Evolutionary conservation across 352 stramenopile genomes (phyloP), one percentile per base, ranked within the genome.

Genomic region (Phytophthora sp.): DNA sequence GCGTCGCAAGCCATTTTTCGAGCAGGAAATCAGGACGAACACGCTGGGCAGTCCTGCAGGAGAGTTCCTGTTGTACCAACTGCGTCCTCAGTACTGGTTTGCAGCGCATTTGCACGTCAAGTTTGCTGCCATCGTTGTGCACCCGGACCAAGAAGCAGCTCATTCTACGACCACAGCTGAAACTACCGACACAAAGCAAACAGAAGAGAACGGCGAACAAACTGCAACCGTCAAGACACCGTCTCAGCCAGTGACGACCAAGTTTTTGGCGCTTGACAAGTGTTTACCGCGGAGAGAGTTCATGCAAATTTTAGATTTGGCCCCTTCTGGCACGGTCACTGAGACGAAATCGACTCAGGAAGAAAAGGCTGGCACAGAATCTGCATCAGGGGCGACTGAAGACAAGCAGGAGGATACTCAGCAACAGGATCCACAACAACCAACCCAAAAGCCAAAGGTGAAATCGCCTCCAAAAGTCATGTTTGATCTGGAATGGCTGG

Each of bases 41-140:
- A 75, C 81, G 18, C 74, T 99, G 2, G 98, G 98, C 9, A 99
- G 92, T 64, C 92, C 94, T 9, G 85, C 96, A 0, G 91, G 89
- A 15, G 88, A 97, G 65, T 84, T 96, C 43, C 69, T 99, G 17
- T 73, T 99, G 39, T 78, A 95, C 58, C 71, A 88, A 39, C 66
- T 99, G 21, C 87, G 92, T 62, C 98, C 98, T 10, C 72, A 79
- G 20, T 96, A 95, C 54, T 99, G 98, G 98, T 99, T 99, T 72
- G 78, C 96, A 0, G 97, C 97, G 20, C 98, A 99, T 72, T 81
- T 99, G 21, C 98, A 99, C 76, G 92, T 99, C 48, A 99, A 99
- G 69, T 99, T 99, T 72, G 75, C 96, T 30, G 97, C 98, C 4
- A 71, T 97, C n/a, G 91, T 99, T 5, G 69, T 69, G 8, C 97